Conservation (phyloP, 352 stramenopile species). For the Phytopythium aichiense region DNA sequence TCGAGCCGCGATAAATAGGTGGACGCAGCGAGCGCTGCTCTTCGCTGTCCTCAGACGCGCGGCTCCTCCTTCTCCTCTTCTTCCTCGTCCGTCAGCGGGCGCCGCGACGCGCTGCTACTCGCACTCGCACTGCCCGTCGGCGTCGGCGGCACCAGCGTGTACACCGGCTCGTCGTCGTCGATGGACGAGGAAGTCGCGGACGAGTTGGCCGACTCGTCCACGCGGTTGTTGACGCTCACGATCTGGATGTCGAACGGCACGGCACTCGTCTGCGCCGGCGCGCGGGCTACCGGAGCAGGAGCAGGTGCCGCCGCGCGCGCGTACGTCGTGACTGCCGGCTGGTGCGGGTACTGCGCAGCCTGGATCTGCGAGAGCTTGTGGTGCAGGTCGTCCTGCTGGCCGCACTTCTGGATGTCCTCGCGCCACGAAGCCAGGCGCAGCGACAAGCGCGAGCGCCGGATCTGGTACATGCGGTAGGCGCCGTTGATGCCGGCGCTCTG, state of each 20-base stretch:
- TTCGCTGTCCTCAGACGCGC: background rate
- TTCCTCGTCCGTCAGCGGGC: constrained; percentile 25
- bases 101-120: constrained; percentile 1
- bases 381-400: constrained; percentile 33
- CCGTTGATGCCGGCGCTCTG: constrained; percentile 47
- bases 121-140: constrained; percentile 14
- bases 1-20: constrained; percentile 1
- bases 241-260: constrained; percentile 44
- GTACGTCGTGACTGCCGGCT: constrained; percentile 10
- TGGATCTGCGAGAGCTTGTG: constrained; percentile 57
- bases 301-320: background rate
- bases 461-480: constrained; percentile 53
- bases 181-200: constrained; percentile 10
- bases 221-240: constrained; percentile 37
- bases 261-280: constrained; percentile 6
- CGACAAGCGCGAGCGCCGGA: constrained; percentile 37
- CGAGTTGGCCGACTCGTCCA: background rate
- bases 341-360: constrained; percentile 15
- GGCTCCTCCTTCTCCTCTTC: constrained; percentile 36
- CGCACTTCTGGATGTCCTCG: constrained; percentile 50
- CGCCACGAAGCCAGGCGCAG: constrained; percentile 56
- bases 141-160: constrained; percentile 25
- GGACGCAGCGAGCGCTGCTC: background rate
- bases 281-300: constrained; percentile 4
- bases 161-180: constrained; percentile 26